phyloP scores from a whole-genome alignment of 805 yeast species.

The Pichia nanzhaoensis region DNA sequence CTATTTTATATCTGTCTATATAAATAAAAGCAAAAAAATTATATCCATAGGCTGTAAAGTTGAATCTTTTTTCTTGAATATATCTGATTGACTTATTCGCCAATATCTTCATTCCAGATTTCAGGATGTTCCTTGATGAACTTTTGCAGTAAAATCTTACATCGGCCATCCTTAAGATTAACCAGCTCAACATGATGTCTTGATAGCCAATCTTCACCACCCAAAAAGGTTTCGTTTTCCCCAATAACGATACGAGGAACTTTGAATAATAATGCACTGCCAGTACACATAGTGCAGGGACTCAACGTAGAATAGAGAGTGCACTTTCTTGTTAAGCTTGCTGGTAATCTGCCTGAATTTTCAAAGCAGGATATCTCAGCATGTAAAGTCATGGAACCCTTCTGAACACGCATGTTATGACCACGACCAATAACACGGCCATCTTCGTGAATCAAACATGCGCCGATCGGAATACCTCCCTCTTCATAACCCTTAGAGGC shows the following conservation, averaged over 20 bases:
- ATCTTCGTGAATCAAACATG: slow-evolving; percentile 62
- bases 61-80: too few relatives aligned
- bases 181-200: slow-evolving; percentile 68
- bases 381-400: slow-evolving; percentile 75
- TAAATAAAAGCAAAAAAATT: too few relatives aligned
- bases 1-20: too few relatives aligned
- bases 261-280: slow-evolving; percentile 86
- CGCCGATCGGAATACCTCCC: slow-evolving; percentile 73
- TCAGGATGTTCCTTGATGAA: slow-evolving; percentile 75
- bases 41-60: too few relatives aligned
- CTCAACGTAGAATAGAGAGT: slow-evolving; percentile 90
- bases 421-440: slow-evolving; percentile 84
- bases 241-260: slow-evolving; percentile 83
- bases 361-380: slow-evolving; percentile 90
- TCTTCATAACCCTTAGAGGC: slow-evolving; percentile 61
- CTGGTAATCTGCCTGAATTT: slow-evolving; percentile 84
- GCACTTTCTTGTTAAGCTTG: slow-evolving; percentile 69
- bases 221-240: slow-evolving; percentile 75
- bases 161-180: slow-evolving; percentile 50
- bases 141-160: slow-evolving; percentile 65
- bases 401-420: slow-evolving; percentile 86
- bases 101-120: slow-evolving; percentile 81
- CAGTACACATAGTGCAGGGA: slow-evolving; percentile 94
- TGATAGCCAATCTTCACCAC: slow-evolving; percentile 72
- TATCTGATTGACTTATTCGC: slow-evolving; percentile 30